Evolutionary conservation across 768 basidiomycete species (phyloP).

Genomic region (Kwoniella shandongensis): DNA sequence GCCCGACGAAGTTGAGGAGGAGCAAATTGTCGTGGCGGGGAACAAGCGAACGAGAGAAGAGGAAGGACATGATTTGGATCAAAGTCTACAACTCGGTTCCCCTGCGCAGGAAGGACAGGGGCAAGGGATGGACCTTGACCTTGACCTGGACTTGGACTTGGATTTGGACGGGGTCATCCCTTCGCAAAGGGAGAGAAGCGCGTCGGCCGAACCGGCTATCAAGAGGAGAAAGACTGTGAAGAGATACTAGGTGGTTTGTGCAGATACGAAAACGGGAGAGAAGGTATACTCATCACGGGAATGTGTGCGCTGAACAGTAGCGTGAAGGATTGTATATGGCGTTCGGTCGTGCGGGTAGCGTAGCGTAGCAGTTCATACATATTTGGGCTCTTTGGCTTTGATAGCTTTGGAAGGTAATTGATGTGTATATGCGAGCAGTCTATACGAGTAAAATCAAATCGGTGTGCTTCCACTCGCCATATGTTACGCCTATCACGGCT

Average conservation of each 20-base stretch:
- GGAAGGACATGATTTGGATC: slow-evolving; percentile 6
- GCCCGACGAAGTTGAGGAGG: slow-evolving; percentile 16
- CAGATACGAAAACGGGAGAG: no score
- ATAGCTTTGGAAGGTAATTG: no score
- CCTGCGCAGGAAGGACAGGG: neutral
- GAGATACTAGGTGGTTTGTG: slow-evolving; percentile 3
- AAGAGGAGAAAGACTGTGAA: slow-evolving; percentile 21
- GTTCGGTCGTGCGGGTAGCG: no score
- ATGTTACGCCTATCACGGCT: no score
- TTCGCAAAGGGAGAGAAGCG: slow-evolving; percentile 19
- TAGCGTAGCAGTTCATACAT: no score
- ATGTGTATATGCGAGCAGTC: no score
- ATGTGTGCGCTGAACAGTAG: no score
- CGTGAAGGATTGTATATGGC: no score
- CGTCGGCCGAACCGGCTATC: slow-evolving; percentile 21
- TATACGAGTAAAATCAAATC: no score
- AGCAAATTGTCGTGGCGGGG: neutral
- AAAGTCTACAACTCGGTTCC: neutral
- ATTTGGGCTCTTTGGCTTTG: no score
- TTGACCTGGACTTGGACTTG: slow-evolving; percentile 24
- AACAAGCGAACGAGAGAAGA: slow-evolving; percentile 10
- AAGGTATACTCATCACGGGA: no score
- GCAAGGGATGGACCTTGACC: slow-evolving; percentile 11
- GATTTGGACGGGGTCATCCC: slow-evolving; percentile 18
- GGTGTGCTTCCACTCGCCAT: no score